Conservation (phyloP, 306 rosid species). For the Castanea crenata region DNA sequence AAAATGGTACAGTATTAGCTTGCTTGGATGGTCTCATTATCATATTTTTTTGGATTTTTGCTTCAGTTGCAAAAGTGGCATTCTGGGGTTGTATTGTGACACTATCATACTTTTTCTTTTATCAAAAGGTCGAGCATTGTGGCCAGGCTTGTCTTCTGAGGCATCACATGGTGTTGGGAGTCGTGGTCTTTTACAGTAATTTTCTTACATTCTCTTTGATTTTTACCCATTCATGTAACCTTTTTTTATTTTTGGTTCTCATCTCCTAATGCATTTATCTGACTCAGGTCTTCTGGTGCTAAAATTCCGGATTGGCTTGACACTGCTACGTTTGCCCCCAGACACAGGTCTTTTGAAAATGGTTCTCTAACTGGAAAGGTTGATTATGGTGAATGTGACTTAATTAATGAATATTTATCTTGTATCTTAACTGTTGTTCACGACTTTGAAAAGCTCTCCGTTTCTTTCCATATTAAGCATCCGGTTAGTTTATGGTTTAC, state of each 20-base stretch:
- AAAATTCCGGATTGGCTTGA: constrained; percentile 30
- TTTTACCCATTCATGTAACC: background rate
- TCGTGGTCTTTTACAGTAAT: constrained; percentile 18
- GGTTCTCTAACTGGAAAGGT: constrained; percentile 24
- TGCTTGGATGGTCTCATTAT: background rate
- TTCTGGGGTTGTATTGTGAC: background rate
- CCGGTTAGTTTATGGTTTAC: constrained; percentile 1
- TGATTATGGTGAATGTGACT: constrained; percentile 11
- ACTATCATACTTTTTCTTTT: background rate
- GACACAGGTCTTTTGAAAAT: constrained; percentile 14
- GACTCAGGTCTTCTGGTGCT: constrained; percentile 33
- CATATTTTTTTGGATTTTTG: background rate
- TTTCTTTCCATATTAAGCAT: constrained; percentile 1
- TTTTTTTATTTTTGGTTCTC: background rate
- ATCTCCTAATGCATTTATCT: background rate
- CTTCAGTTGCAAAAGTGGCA: background rate
- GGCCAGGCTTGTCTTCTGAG: constrained; percentile 41
- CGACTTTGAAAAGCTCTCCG: background rate
- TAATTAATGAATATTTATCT: background rate
- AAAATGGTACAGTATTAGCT: constrained; percentile 39
- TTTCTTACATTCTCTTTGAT: constrained; percentile 8
- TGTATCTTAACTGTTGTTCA: background rate
- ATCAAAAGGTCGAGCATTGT: constrained; percentile 31
- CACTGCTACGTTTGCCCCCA: constrained; percentile 11
- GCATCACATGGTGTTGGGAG: constrained; percentile 13